phyloP scores from a whole-genome alignment of 2,329 filamentous ascomycete species.

The Cercospora canescens region DNA sequence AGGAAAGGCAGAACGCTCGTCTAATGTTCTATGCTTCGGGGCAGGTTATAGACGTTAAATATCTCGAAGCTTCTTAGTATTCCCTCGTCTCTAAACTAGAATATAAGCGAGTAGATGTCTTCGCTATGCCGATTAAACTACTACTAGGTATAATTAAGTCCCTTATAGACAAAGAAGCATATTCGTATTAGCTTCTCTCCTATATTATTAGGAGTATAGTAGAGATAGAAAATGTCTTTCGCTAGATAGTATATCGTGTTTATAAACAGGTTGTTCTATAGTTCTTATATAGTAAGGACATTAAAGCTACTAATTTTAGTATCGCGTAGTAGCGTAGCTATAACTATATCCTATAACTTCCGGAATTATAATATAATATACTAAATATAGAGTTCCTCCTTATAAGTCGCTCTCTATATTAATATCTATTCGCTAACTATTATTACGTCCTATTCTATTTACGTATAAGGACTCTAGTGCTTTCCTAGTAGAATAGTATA shows the following conservation, averaged over 20 bases:
- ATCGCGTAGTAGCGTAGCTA: background rate
- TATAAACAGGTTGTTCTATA: background rate
- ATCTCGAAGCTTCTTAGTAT: background rate
- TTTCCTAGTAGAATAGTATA: background rate
- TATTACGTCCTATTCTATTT: background rate
- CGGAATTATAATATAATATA: background rate
- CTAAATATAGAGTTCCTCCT: background rate
- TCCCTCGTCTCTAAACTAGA: background rate
- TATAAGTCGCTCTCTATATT: background rate
- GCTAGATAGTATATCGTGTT: background rate
- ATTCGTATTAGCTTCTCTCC: background rate
- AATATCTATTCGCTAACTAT: background rate
- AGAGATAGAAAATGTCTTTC: background rate
- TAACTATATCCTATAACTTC: background rate
- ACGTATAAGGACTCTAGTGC: background rate
- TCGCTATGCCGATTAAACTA: background rate
- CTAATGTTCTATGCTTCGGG: background rate
- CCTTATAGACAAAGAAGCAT: background rate
- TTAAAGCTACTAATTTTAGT: background rate
- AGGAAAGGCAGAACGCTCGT: background rate
- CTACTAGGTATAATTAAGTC: background rate
- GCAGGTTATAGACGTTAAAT: background rate
- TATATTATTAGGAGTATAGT: background rate
- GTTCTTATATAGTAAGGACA: background rate
- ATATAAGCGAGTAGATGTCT: background rate